Percentiles rank a stretch among this genome's conserved stretches.
phyloP scores from a whole-genome alignment of 805 yeast species.

The Teunomyces tritomae region DNA sequence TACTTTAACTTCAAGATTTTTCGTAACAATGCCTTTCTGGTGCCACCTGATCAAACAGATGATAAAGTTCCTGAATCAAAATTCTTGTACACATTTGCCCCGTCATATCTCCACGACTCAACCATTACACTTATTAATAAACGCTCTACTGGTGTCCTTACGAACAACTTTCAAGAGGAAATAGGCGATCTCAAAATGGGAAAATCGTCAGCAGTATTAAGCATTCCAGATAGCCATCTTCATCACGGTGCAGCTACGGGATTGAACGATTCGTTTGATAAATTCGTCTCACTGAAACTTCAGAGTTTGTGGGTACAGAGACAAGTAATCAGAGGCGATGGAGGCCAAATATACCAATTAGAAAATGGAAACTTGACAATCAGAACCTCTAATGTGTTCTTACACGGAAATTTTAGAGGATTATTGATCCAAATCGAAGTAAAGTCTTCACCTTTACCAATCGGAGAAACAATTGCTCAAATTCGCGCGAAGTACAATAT shows the following conservation, averaged over 20 bases:
- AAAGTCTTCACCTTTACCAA: slow-evolving; percentile 1
- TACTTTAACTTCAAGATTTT: slow-evolving; percentile 64
- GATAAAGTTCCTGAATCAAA: slow-evolving; percentile 36
- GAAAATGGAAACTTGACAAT: slow-evolving; percentile 51
- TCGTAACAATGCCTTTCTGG: slow-evolving; percentile 56
- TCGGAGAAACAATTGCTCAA: slow-evolving; percentile 8
- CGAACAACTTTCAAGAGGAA: slow-evolving; percentile 35
- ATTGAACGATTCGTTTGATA: slow-evolving; percentile 55
- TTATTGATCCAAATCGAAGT: slow-evolving; percentile 60
- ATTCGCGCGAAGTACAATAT: slow-evolving; percentile 33
- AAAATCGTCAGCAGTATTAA: slow-evolving; percentile 15
- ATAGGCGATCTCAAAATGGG: slow-evolving; percentile 7
- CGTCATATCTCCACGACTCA: slow-evolving; percentile 48
- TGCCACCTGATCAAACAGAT: slow-evolving; percentile 37
- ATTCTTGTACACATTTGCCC: slow-evolving; percentile 49
- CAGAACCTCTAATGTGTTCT: slow-evolving; percentile 66
- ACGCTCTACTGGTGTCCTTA: slow-evolving; percentile 33
- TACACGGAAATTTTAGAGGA: slow-evolving; percentile 74
- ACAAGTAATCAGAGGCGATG: slow-evolving; percentile 71
- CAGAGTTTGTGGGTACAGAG: slow-evolving; percentile 69
- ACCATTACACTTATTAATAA: slow-evolving; percentile 50
- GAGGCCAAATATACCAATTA: slow-evolving; percentile 64
- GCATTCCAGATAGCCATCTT: slow-evolving; percentile 36
- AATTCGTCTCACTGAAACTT: slow-evolving; percentile 53
- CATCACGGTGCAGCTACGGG: slow-evolving; percentile 56